Evolutionary conservation across 1,139 yeast genomes (phyloP).

Genomic region (Kluyveromyces marxianus): DNA sequence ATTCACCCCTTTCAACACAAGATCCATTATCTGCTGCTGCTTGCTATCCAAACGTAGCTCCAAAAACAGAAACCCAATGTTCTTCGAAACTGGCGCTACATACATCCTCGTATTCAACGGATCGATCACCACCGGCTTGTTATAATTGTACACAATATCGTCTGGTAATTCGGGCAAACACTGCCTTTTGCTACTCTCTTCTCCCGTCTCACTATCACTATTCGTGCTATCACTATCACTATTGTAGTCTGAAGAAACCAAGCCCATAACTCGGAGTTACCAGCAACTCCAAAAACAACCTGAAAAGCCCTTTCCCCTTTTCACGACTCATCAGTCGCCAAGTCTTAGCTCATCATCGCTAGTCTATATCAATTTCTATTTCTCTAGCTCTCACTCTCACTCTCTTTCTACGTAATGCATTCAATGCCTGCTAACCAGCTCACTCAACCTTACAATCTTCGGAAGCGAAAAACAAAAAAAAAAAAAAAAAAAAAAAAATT

Average conservation of each 20-base stretch:
- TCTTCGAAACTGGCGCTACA: slow-evolving; percentile 1
- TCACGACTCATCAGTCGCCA: too few relatives aligned
- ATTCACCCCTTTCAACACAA: slow-evolving; percentile 8
- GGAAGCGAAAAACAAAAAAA: too few relatives aligned
- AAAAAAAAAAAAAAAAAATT: too few relatives aligned
- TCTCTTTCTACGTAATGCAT: too few relatives aligned
- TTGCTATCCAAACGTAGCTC: slow-evolving; percentile 18
- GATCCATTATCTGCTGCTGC: slow-evolving; percentile 10
- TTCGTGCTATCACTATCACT: slow-evolving; percentile 6
- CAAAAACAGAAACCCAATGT: slow-evolving; percentile 18
- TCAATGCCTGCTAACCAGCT: too few relatives aligned
- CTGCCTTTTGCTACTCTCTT: background rate
- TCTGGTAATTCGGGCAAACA: slow-evolving; percentile 13
- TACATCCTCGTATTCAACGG: background rate
- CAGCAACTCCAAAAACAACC: too few relatives aligned
- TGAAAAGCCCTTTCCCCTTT: too few relatives aligned
- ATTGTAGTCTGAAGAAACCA: slow-evolving; percentile 6
- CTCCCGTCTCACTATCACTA: slow-evolving; percentile 10
- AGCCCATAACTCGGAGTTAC: slow-evolving; percentile 8
- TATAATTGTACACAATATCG: slow-evolving; percentile 18
- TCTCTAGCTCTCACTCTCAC: too few relatives aligned
- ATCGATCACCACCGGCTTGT: slow-evolving; percentile 16
- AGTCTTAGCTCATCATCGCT: too few relatives aligned
- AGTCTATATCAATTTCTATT: too few relatives aligned
- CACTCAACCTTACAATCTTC: too few relatives aligned